These are phyloP conservation scores for Petunia secreta DNA, from an alignment of 257 asterid genomes.

Conservation along the genomic window DNA sequence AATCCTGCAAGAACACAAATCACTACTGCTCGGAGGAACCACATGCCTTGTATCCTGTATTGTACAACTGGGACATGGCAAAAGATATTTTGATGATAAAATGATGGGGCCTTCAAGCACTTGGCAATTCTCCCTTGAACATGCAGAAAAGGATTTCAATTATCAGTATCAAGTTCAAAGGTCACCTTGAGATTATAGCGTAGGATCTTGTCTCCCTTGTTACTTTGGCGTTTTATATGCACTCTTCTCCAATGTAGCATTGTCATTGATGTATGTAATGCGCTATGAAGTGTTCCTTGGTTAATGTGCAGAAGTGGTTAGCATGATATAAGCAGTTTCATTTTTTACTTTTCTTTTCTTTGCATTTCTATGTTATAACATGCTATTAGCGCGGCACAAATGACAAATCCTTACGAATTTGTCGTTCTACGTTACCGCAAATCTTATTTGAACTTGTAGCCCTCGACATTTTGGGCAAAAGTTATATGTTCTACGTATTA, in stretches of 20 bases:
- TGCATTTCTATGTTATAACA: no score
- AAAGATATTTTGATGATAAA: background rate
- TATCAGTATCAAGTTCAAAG: background rate
- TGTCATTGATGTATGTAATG: background rate
- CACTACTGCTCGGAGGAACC: background rate
- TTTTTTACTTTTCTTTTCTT: no score
- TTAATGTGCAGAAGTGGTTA: background rate
- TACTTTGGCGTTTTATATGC: background rate
- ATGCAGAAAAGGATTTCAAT: slow-evolving; percentile 8
- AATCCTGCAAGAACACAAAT: slow-evolving; percentile 6
- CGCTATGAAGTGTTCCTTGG: background rate
- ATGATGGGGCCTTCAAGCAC: slow-evolving; percentile 1
- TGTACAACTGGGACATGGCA: background rate
- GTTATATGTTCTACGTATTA: no score
- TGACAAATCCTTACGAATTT: no score
- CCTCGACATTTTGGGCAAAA: no score
- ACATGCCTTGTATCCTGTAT: slow-evolving; percentile 11
- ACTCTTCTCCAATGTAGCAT: background rate
- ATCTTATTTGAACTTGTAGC: no score
- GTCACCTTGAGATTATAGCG: background rate
- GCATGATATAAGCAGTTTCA: background rate
- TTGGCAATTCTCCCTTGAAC: background rate
- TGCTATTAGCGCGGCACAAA: no score
- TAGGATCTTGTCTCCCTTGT: background rate
- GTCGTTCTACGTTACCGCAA: no score